Base-by-base conservation (phyloP, 2,329 filamentous ascomycete genomes). In the Cladosporium sp. region DNA sequence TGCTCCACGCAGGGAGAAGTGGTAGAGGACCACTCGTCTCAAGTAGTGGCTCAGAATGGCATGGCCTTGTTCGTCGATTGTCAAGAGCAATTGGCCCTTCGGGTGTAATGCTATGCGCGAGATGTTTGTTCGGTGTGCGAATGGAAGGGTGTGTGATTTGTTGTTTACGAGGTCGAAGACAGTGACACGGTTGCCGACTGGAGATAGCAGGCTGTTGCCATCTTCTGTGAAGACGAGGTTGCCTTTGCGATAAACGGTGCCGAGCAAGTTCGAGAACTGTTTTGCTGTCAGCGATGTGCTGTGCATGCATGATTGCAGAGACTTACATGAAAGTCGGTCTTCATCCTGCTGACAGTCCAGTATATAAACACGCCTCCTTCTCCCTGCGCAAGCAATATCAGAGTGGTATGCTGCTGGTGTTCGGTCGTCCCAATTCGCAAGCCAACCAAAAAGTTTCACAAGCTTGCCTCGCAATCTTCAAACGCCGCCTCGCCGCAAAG, bases 201-300 rank as follows among this genome's bases (percentile, higher is more conserved):
- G 95, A 44, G 94, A 99, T 69, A 95, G 90, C 64, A 99, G 83
- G 77, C 91, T 93, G 68, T 90, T 94, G 72, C 95, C 95, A 83
- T 99, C 93, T 61, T 92, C 91, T 68, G 90, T 95, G 80, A 95
- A 99, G 72, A 97, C 83, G 70, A 99, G 84, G 74, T 97, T 99
- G 76, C 95, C 94, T 83, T 92, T 90, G 79, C 91, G 91, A 80
- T 97, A 99, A 72, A 99, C 94, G 66, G 94, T 99, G 72, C 94
- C 95, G 70, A 99, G 84, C 73, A 99, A 84, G 77, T 97, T 99
- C 73, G 93, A 96, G 78, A 99, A 99, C 92, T 97, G 69, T 24
- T 42, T 13, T 15, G n/a, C 25, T 48, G 52, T 50, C 19, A 56
- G 52, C 47, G 34, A 44, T 42, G 34, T 51, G 35, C 22, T 25